A percentile compares a stretch with the other conserved stretches of the same genome.
Evolutionary conservation across 768 basidiomycete species (phyloP).

Genomic region (Pholiota conissans): DNA sequence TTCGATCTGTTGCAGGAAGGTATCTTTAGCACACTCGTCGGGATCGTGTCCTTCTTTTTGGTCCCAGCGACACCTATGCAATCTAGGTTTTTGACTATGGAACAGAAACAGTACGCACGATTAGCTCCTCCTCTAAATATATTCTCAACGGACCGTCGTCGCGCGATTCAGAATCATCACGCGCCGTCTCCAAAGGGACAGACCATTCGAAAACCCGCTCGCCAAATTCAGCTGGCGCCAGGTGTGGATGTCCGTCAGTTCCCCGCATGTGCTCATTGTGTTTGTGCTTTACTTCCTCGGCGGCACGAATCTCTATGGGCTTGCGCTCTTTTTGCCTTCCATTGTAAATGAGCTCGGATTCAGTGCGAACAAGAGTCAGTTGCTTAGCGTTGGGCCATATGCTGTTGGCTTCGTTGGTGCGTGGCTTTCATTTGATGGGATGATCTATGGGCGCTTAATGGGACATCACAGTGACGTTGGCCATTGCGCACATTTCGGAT

Average conservation of each 20-base stretch:
- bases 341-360: constrained; percentile 37
- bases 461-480: background rate
- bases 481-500: background rate
- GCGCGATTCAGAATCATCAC: constrained; percentile 24
- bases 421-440: constrained; percentile 12
- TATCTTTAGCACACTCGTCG: constrained; percentile 49
- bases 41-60: constrained; percentile 40
- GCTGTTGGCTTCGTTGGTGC: constrained; percentile 34
- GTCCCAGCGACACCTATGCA: constrained; percentile 32
- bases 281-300: constrained; percentile 35
- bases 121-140: background rate
- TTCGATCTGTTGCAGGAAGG: constrained; percentile 33
- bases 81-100: constrained; percentile 26
- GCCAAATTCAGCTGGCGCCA: constrained; percentile 33
- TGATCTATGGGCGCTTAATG: constrained; percentile 20
- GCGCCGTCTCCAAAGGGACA: constrained; percentile 29
- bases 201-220: constrained; percentile 26
- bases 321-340: constrained; percentile 36
- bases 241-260: constrained; percentile 28
- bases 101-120: constrained; percentile 30
- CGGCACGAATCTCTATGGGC: constrained; percentile 35
- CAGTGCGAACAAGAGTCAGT: constrained; percentile 29
- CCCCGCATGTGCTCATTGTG: constrained; percentile 33
- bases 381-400: constrained; percentile 39
- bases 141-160: background rate